phyloP scores from a whole-genome alignment of 164 flowering plant genomes.

The Protea cynaroides region DNA sequence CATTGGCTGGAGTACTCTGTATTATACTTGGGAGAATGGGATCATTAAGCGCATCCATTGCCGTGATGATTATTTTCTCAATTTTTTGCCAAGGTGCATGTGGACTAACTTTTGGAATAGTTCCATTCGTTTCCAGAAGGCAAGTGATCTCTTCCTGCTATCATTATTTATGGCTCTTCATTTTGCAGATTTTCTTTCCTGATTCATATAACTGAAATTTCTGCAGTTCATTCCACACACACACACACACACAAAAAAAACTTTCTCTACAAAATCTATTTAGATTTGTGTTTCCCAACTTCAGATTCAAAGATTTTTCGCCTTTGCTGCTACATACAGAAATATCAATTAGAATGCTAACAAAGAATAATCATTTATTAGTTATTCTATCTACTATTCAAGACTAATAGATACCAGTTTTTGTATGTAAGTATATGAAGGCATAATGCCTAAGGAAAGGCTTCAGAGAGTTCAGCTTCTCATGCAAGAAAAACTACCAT shows the following conservation, averaged over 20 bases:
- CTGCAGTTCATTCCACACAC: no score
- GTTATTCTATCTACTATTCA: no score
- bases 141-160: slow-evolving; percentile 12
- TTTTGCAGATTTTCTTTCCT: neutral
- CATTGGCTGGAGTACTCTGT: slow-evolving; percentile 65
- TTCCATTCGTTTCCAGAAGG: slow-evolving; percentile 91
- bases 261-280: neutral
- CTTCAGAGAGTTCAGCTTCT: no score
- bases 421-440: no score
- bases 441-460: no score
- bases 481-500: no score
- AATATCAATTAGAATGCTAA: no score
- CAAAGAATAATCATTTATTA: no score
- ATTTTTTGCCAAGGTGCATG: slow-evolving; percentile 80
- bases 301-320: neutral
- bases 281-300: neutral
- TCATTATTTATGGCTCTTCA: neutral
- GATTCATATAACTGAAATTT: neutral
- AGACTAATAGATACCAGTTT: no score
- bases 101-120: slow-evolving; percentile 83
- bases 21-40: slow-evolving; percentile 48
- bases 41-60: slow-evolving; percentile 49
- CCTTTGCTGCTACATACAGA: no score
- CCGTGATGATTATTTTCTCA: slow-evolving; percentile 67
- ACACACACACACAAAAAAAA: no score